Evolutionary conservation across 768 basidiomycete species (phyloP).

Genomic region (Tricholoma hemisulphureum): DNA sequence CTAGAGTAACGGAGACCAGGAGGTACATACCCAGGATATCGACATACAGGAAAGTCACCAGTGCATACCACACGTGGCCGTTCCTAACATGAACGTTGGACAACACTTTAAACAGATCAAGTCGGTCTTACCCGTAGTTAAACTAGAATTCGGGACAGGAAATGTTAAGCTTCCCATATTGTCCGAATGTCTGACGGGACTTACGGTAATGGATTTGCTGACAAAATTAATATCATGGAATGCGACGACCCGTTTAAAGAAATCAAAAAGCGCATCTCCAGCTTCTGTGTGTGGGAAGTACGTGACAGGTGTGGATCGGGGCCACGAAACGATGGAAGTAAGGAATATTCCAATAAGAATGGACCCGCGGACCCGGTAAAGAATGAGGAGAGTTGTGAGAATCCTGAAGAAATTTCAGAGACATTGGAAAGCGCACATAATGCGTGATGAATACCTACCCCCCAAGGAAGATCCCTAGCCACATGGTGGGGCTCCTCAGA

Average conservation of each 20-base stretch:
- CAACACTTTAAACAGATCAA: not conserved
- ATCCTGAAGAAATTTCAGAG: conserved; percentile 41
- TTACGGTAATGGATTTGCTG: conserved; percentile 69
- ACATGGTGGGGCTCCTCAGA: conserved; percentile 73
- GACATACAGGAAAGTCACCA: conserved; percentile 87
- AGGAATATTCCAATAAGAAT: conserved; percentile 82
- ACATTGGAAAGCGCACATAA: not conserved
- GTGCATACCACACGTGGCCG: conserved; percentile 82
- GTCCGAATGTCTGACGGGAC: conserved; percentile 11
- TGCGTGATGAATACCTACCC: conserved; percentile 48
- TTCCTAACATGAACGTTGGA: conserved; percentile 37
- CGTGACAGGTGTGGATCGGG: conserved; percentile 75
- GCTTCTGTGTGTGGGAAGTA: conserved; percentile 71
- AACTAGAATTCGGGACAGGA: conserved; percentile 37
- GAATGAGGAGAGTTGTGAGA: conserved; percentile 74
- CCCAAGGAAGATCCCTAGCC: conserved; percentile 85
- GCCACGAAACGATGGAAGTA: conserved; percentile 83
- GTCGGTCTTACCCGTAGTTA: conserved; percentile 37
- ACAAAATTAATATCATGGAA: conserved; percentile 63
- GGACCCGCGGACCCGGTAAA: conserved; percentile 81
- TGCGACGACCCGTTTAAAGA: conserved; percentile 81
- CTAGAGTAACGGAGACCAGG: not conserved
- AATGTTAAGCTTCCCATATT: not conserved
- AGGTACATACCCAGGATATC: conserved; percentile 65
- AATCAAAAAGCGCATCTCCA: conserved; percentile 75